Conservation (phyloP, 176 grass and related monocot species). For the Metroxylon sagu region DNA sequence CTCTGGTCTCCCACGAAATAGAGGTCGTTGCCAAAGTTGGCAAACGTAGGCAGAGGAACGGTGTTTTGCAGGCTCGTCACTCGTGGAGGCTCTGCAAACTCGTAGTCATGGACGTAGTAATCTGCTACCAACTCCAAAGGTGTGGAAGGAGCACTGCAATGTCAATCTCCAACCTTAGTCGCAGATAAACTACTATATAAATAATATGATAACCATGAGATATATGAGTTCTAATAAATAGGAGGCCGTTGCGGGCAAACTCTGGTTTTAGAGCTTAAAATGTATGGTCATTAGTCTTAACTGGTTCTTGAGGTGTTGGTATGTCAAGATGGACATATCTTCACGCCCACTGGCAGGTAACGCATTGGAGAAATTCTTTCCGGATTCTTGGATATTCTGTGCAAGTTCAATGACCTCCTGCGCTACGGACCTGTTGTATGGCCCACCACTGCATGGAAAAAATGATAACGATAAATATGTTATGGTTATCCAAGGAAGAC, state of each 20-base stretch:
- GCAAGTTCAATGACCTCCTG: constrained; percentile 21
- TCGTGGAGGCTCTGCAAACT: constrained; percentile 52
- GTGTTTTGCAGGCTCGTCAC: constrained; percentile 61
- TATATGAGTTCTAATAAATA: too few species aligned
- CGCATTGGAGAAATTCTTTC: constrained; percentile 11
- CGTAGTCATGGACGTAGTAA: constrained; percentile 50
- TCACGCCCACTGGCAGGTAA: constrained; percentile 22
- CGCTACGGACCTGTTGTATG: constrained; percentile 17
- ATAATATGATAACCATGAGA: too few species aligned
- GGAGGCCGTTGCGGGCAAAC: too few species aligned
- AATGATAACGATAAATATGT: not conserved
- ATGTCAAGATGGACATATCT: constrained; percentile 45
- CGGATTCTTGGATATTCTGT: not conserved
- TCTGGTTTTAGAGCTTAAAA: too few species aligned
- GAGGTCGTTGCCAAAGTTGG: constrained; percentile 30
- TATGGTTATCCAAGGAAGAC: not conserved
- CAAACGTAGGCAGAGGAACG: constrained; percentile 29
- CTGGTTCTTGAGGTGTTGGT: constrained; percentile 44
- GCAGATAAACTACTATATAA: too few species aligned
- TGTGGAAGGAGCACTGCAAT: constrained; percentile 21
- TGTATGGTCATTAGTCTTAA: not conserved
- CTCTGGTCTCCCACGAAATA: constrained; percentile 56
- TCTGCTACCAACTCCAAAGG: constrained; percentile 54
- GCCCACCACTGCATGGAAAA: constrained; percentile 23
- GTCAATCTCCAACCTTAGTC: too few species aligned